These are phyloP conservation scores for Evansstolkia leycettana DNA, from an alignment of 495 filamentous ascomycete species.

Conservation along the genomic window DNA sequence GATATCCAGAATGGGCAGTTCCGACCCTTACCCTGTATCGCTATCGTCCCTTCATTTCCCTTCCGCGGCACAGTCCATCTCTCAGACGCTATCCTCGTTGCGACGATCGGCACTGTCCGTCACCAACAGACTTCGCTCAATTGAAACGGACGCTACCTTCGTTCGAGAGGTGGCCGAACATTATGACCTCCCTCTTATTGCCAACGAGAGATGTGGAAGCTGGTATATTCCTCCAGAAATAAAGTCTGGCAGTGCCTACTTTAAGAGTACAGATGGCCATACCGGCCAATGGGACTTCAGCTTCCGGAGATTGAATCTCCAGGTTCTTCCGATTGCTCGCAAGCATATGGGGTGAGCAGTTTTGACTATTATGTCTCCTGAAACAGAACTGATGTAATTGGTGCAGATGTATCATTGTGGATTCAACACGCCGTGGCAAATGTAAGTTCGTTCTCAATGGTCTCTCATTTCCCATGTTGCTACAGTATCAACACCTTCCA, in stretches of 20 bases:
- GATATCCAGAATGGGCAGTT: conserved; percentile 10
- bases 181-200: conserved; percentile 63
- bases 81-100: conserved; percentile 39
- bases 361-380: conserved; percentile 4
- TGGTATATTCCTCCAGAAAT: conserved; percentile 73
- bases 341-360: conserved; percentile 48
- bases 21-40: conserved; percentile 22
- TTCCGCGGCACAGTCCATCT: conserved; percentile 26
- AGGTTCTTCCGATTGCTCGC: conserved; percentile 53
- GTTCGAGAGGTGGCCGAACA: conserved; percentile 41
- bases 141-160: conserved; percentile 56
- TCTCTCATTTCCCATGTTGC: too few species aligned
- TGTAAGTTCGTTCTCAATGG: conserved; percentile 28
- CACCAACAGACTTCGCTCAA: conserved; percentile 64
- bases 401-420: conserved; percentile 74
- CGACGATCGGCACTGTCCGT: conserved; percentile 67
- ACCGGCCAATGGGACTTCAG: conserved; percentile 81
- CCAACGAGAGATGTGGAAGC: conserved; percentile 88
- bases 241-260: conserved; percentile 71
- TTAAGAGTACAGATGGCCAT: conserved; percentile 97
- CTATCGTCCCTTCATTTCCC: conserved; percentile 32
- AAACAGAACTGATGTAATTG: conserved; percentile 3
- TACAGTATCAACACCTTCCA: too few species aligned
- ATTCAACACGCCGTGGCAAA: conserved; percentile 91
- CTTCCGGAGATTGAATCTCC: conserved; percentile 69